Percentiles rank a stretch among this genome's conserved stretches.
Evolutionary conservation across 768 basidiomycete species (phyloP).

Genomic region (Lactarius sp.): DNA sequence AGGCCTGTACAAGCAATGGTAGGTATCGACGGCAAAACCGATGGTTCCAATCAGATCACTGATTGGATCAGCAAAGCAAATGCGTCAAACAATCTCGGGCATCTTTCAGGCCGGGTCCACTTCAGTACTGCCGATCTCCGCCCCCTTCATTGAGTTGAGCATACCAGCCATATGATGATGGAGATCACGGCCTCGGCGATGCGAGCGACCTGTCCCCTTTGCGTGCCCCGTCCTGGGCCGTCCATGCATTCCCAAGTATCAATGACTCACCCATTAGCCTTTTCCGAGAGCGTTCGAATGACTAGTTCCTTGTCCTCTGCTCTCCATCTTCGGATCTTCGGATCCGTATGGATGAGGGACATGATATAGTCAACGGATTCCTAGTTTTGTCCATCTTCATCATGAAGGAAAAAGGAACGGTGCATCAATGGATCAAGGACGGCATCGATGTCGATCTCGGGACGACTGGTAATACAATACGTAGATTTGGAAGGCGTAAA

Average conservation of each 20-base stretch:
- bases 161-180: constrained; percentile 31
- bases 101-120: too few species aligned
- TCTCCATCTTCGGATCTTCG: background rate
- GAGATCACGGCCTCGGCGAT: constrained; percentile 38
- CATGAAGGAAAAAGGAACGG: background rate
- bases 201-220: constrained; percentile 61
- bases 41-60: too few species aligned
- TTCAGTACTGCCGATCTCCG: constrained; percentile 24
- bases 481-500: background rate
- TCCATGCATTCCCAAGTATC: constrained; percentile 18
- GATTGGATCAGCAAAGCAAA: too few species aligned
- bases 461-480: constrained; percentile 12
- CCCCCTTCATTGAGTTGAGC: constrained; percentile 19
- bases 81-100: too few species aligned
- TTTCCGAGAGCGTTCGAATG: background rate
- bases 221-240: constrained; percentile 17
- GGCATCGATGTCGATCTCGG: background rate
- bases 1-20: too few species aligned
- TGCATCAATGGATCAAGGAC: background rate
- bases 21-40: too few species aligned
- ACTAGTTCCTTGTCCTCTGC: background rate
- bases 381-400: background rate
- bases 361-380: background rate
- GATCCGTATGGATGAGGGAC: background rate
- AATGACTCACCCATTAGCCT: background rate